Evolutionary conservation across 139 green algal species (phyloP), one percentile per base, ranked within the genome.

Genomic region (Chara braunii): DNA sequence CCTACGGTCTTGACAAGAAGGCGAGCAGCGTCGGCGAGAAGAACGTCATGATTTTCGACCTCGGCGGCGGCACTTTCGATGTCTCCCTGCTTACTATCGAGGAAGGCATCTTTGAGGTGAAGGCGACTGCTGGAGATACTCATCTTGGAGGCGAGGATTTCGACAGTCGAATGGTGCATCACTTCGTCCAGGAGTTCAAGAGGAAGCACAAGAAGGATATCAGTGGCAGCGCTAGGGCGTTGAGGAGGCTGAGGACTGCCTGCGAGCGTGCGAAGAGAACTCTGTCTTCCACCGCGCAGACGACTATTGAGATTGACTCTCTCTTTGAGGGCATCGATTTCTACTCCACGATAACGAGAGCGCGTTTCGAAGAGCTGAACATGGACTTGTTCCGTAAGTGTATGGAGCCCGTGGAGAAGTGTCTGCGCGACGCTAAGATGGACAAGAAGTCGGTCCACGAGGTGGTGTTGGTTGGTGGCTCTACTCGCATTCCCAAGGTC

Each of bases 131-230:
- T 43, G 91, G 91, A 55, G 91, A 97, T 80, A 97, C 91, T 37
- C 91, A 97, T 76, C 64, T 97, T 67, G 91, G 91, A 50, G 91
- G 89, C 65, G 90, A 95, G 85, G 91, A 97, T 81, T 97, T 97
- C 72, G 91, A 98, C 79, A 87, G 91, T 72, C 75, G 87, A 48
- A 79, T 96, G 37, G 87, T 95, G 24, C 86, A 87, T 70, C 83
- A 93, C 85, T 97, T 97, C 43, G 82, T 83, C 14, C 79, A 91
- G 72, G 92, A 98, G 79, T 97, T 98, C 85, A 94, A 98, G 88
- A 80, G 92, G 76, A 97, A 96, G 88, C 79, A 94, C 87, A 96
- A 96, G 85, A 97, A 96, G 83, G 89, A 97, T 74, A 85, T 98
- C 69, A 86, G 68, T 43, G 74, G 69, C 76, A 95, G 94, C 81